Evolutionary conservation across 345 rosid species (phyloP).

Genomic region (Hypericum androsaemum): DNA sequence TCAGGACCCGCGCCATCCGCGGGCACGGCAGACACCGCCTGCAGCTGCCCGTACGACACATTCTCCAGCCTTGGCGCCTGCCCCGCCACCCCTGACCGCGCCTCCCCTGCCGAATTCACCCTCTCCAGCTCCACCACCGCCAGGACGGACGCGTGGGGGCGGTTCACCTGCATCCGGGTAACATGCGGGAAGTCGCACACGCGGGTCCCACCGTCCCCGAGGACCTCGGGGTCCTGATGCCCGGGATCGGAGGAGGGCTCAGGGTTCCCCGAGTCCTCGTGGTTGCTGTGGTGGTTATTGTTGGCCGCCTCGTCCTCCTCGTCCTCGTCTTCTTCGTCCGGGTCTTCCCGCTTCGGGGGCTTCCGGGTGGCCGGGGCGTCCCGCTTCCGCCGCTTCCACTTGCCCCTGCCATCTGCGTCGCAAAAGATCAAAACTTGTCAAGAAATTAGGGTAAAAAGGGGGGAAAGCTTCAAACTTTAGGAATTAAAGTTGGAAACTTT

Average conservation of each 20-base stretch:
- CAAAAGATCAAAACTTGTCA: too few relatives aligned
- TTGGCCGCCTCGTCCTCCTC: conserved; percentile 33
- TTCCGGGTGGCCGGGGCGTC: conserved; percentile 43
- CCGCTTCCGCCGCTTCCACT: conserved; percentile 75
- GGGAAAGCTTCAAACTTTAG: too few relatives aligned
- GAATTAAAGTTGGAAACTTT: too few relatives aligned
- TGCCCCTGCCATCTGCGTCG: conserved; percentile 54
- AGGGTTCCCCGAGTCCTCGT: conserved; percentile 37
- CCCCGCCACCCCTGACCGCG: conserved; percentile 25
- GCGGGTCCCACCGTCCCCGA: conserved; percentile 46
- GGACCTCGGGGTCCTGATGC: conserved; percentile 39
- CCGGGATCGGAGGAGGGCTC: conserved; percentile 21
- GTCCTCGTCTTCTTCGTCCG: conserved; percentile 39
- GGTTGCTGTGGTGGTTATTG: conserved; percentile 19
- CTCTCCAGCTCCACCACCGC: conserved; percentile 31
- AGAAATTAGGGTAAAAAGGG: too few relatives aligned
- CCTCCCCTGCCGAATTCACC: too few relatives aligned
- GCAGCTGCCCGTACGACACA: conserved; percentile 61
- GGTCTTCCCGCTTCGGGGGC: conserved; percentile 28
- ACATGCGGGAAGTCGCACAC: conserved; percentile 64
- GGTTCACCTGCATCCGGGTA: conserved; percentile 15
- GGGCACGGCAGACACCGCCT: conserved; percentile 65
- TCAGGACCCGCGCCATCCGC: conserved; percentile 39
- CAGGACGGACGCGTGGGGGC: not conserved
- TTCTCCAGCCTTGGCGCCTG: conserved; percentile 19